Evolutionary conservation across 768 basidiomycete species (phyloP).

Genomic region (Termitomyces sp.): DNA sequence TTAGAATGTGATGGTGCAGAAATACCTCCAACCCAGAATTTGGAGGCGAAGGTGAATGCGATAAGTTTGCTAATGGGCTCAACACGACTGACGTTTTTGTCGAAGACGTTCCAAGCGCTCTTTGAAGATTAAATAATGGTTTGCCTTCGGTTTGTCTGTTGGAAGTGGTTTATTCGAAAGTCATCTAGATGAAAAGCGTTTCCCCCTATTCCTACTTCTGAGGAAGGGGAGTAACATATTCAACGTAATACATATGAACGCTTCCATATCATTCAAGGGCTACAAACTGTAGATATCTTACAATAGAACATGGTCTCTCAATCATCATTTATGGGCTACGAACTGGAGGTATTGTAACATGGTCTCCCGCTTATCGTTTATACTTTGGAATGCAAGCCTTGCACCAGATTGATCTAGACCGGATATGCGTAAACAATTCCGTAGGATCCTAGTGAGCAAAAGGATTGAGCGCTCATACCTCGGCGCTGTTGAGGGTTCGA

Average conservation of each 20-base stretch:
- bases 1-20: constrained; percentile 31
- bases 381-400: constrained; percentile 31
- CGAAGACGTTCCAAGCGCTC: constrained; percentile 43
- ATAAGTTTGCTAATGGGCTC: not conserved
- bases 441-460: not conserved
- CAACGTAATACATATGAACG: too few relatives aligned
- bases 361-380: too few relatives aligned
- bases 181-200: too few relatives aligned
- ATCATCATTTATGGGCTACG: too few relatives aligned
- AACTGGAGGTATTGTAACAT: not conserved
- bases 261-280: too few relatives aligned
- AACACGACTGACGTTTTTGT: not conserved
- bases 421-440: not conserved
- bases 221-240: too few relatives aligned
- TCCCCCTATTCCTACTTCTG: too few relatives aligned
- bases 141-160: too few relatives aligned
- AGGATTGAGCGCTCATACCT: constrained; percentile 43
- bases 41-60: constrained; percentile 29
- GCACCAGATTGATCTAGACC: constrained; percentile 40
- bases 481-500: constrained; percentile 65
- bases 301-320: too few relatives aligned
- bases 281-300: too few relatives aligned
- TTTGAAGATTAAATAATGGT: constrained; percentile 45
- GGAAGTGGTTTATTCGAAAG: too few relatives aligned
- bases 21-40: constrained; percentile 38